Evolutionary conservation across 352 stramenopile genomes (phyloP).

Genomic region (Globisporangium splendens): DNA sequence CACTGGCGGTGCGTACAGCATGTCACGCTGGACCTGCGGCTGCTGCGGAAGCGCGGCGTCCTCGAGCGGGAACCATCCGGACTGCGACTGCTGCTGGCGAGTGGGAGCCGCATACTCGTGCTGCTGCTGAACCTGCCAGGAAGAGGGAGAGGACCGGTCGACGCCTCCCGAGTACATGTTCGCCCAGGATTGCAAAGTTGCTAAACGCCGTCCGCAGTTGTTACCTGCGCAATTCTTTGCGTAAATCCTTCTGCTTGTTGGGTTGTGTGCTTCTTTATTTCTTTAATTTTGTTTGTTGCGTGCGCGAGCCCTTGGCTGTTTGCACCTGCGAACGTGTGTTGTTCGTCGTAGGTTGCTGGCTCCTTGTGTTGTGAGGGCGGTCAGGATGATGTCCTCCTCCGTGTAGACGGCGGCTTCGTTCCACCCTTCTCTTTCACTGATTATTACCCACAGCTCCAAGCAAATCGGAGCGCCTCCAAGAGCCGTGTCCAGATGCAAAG

Average conservation of each 20-base stretch:
- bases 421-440: not conserved
- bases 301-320: not conserved
- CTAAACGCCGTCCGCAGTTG: not conserved
- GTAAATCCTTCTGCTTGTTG: too few relatives aligned
- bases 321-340: not conserved
- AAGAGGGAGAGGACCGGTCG: slow-evolving; percentile 7
- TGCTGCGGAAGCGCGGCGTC: slow-evolving; percentile 22
- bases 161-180: slow-evolving; percentile 4
- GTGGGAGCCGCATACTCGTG: slow-evolving; percentile 10
- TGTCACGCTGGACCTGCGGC: not conserved
- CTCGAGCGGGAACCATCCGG: slow-evolving; percentile 56
- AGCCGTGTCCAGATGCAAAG: not conserved
- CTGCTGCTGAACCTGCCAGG: slow-evolving; percentile 11
- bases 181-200: not conserved
- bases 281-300: not conserved
- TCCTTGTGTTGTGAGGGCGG: slow-evolving; percentile 11
- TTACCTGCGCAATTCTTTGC: not conserved
- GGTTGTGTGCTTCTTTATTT: not conserved
- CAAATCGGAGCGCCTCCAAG: slow-evolving; percentile 7
- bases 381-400: too few relatives aligned
- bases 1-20: not conserved
- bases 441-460: not conserved
- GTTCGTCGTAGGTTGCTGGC: slow-evolving; percentile 4
- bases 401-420: slow-evolving; percentile 11
- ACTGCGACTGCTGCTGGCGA: slow-evolving; percentile 24